Base-by-base conservation (phyloP, 768 basidiomycete genomes). In the Neoboletus brunneissimus region DNA sequence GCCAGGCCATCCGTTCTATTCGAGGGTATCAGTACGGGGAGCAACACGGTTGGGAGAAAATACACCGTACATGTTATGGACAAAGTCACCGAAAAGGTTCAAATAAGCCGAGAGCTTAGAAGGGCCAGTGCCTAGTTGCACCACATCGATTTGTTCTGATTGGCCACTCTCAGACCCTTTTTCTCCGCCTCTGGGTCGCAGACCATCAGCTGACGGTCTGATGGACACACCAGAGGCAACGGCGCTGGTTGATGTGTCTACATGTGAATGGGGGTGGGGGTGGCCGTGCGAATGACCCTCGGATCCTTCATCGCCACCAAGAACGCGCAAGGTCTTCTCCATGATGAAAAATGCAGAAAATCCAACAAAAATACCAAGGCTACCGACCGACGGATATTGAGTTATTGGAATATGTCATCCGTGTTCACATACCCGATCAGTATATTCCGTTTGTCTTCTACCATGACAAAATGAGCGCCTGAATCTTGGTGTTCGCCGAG, bases 331-430 rank as follows among this genome's bases (percentile, higher is more conserved):
- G 12, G 89, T 85, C 75, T 95, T 96, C 70, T 96, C 94, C 84
- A 95, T 91, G 64, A 94, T 80, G 76, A 95, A 96, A 75, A 96
- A 96, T 0, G 89, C 76, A 34, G 91, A 86, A 72, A 96, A 96
- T 5, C 94, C 94, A 25, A 84, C 64, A 67, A 95, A 94, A 62
- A 94, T 89, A 31, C 83, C 89, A 10, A 91, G 77, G 34, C 89
- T 92, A 59, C 41, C 41, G 43, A 45, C 20, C 6, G 44, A 25
- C 25, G 25, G 25, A 32, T 5, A 31, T 53, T 64, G 57, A 70
- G 54, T 29, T 29, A 35, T 49, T 50, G 27, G 41, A 58, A 44
- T n/a, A 34, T 43, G 31, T 48, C 41, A 45, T 47, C 38, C 53
- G 41, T 56, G 34, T 25, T 25, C 54, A 74, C 75, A 57, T 70